phyloP scores from a whole-genome alignment of 805 yeast genomes.

The Ogataea corticis region DNA sequence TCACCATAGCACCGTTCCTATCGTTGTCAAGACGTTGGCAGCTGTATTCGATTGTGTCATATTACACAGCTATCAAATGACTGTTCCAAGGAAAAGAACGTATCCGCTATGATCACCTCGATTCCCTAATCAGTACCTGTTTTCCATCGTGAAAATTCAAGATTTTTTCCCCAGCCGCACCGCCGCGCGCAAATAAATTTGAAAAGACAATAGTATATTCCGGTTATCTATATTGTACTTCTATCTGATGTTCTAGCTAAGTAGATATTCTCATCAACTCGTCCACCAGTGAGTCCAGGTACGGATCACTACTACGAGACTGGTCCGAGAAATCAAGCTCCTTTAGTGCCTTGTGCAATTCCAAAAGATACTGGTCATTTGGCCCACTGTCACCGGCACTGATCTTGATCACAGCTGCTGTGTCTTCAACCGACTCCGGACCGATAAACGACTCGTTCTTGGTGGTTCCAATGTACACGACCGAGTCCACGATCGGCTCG shows the following conservation, averaged over 20 bases:
- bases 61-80: too few relatives aligned
- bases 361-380: slow-evolving; percentile 67
- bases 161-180: neutral
- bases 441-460: slow-evolving; percentile 84
- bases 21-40: slow-evolving; percentile 77
- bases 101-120: neutral
- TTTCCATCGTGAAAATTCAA: neutral
- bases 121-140: neutral
- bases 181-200: too few relatives aligned
- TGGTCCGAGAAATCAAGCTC: slow-evolving; percentile 37
- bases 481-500: slow-evolving; percentile 49
- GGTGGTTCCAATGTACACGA: slow-evolving; percentile 80
- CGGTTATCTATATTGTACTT: too few relatives aligned
- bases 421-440: slow-evolving; percentile 59
- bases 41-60: slow-evolving; percentile 39
- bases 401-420: slow-evolving; percentile 60
- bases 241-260: too few relatives aligned
- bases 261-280: neutral
- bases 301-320: slow-evolving; percentile 37
- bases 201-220: too few relatives aligned
- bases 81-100: neutral
- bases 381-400: slow-evolving; percentile 80
- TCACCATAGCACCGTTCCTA: slow-evolving; percentile 86
- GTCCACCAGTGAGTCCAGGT: slow-evolving; percentile 36
- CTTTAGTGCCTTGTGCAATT: slow-evolving; percentile 50